Percentiles rank a stretch among this genome's conserved stretches.
phyloP scores from a whole-genome alignment of 129 eudicot genomes.

The Silybum marianum region DNA sequence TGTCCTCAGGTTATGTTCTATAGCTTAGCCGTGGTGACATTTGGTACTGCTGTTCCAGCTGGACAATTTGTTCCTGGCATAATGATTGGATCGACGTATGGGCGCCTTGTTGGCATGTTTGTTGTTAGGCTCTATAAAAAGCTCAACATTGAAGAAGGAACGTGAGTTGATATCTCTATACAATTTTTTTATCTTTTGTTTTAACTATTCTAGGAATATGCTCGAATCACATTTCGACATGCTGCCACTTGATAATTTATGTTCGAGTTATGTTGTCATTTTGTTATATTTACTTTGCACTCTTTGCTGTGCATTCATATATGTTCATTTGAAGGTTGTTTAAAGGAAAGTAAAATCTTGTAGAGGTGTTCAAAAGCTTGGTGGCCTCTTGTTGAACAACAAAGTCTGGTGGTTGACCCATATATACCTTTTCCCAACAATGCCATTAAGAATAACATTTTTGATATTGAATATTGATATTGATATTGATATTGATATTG shows the following conservation, averaged over 20 bases:
- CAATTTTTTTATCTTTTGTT: neutral
- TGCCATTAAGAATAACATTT: too few species aligned
- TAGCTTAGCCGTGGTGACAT: constrained; percentile 87
- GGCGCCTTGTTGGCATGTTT: constrained; percentile 99
- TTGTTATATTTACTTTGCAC: neutral
- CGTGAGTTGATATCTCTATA: constrained; percentile 58
- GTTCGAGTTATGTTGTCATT: neutral
- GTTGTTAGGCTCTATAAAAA: constrained; percentile 76
- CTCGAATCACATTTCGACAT: neutral
- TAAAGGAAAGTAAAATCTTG: neutral
- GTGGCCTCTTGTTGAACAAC: too few species aligned
- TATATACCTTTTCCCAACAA: too few species aligned
- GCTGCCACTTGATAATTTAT: too few species aligned
- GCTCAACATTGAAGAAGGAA: constrained; percentile 96
- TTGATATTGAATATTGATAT: too few species aligned
- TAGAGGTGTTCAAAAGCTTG: neutral
- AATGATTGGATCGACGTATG: constrained; percentile 98
- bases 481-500: too few species aligned
- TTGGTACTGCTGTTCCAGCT: constrained; percentile 99
- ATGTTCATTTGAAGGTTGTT: neutral
- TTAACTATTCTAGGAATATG: neutral
- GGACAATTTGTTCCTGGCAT: constrained; percentile 99
- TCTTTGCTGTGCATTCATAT: neutral
- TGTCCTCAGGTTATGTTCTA: constrained; percentile 87
- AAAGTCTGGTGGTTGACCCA: neutral